Evolutionary conservation across 495 filamentous ascomycete genomes (phyloP).

Genomic region (Melanomma pulvis-pyrius): DNA sequence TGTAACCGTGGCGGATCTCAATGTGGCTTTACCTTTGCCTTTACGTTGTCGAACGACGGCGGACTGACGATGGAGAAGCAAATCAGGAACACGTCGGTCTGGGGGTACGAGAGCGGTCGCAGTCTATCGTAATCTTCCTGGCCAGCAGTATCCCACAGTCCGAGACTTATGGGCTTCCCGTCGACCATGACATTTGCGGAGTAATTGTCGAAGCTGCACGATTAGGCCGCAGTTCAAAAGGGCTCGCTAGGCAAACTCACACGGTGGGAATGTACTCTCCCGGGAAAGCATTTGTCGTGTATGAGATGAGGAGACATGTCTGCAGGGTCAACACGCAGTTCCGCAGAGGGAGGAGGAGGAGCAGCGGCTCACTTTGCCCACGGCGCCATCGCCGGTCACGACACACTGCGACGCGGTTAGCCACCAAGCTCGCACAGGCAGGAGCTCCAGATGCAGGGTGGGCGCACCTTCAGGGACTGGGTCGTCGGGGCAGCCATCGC

Average conservation of each 20-base stretch:
- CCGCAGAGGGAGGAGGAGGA: background rate
- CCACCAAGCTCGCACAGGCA: background rate
- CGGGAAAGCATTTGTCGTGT: constrained; percentile 98
- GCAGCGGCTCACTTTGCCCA: constrained; percentile 77
- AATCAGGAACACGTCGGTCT: constrained; percentile 97
- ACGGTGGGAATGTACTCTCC: constrained; percentile 99
- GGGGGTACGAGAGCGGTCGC: constrained; percentile 92
- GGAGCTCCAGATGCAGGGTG: background rate
- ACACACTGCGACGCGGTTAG: constrained; percentile 70
- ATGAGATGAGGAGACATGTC: constrained; percentile 99
- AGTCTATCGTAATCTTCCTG: constrained; percentile 98
- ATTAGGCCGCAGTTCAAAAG: constrained; percentile 15
- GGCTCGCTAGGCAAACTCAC: constrained; percentile 59
- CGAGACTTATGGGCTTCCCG: constrained; percentile 93
- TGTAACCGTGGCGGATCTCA: background rate
- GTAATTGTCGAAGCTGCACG: constrained; percentile 94
- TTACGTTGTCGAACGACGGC: constrained; percentile 96
- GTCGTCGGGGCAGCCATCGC: constrained; percentile 68
- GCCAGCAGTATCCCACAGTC: constrained; percentile 97
- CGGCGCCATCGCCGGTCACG: constrained; percentile 97
- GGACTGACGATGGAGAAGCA: constrained; percentile 99
- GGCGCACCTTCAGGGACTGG: constrained; percentile 73
- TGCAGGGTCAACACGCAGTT: constrained; percentile 44
- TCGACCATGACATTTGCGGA: constrained; percentile 99
- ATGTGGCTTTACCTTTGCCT: constrained; percentile 72